phyloP scores from a whole-genome alignment of 371 early-diverging fungal species.

The Haplosporangium sp. region DNA sequence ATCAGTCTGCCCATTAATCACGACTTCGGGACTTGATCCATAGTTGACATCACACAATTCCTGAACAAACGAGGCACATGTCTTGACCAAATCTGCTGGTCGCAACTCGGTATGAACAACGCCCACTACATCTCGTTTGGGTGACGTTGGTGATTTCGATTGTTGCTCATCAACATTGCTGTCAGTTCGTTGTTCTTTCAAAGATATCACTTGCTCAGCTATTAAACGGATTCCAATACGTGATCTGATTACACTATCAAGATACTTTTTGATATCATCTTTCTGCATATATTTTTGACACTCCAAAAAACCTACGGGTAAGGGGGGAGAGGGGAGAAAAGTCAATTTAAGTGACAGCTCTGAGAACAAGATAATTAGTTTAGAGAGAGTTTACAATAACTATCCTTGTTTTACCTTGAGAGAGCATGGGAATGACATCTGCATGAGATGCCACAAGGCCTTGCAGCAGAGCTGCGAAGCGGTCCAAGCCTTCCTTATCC shows the following conservation, averaged over 20 bases:
- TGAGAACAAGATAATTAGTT: not conserved
- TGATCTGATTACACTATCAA: conserved; percentile 92
- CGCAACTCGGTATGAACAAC: conserved; percentile 85
- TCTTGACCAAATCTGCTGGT: conserved; percentile 75
- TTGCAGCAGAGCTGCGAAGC: conserved; percentile 75
- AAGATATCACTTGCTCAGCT: conserved; percentile 93
- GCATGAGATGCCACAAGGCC: conserved; percentile 81
- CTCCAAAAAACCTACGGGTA: conserved; percentile 78
- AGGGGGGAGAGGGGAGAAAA: not conserved
- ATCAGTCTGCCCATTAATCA: conserved; percentile 83
- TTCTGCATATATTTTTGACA: conserved; percentile 89
- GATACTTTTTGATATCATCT: conserved; percentile 78
- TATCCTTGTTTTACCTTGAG: conserved; percentile 69
- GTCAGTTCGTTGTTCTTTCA: conserved; percentile 69
- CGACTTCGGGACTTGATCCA: conserved; percentile 82
- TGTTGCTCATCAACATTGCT: conserved; percentile 38
- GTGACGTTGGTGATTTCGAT: conserved; percentile 13
- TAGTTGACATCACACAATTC: conserved; percentile 95
- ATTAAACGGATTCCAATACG: conserved; percentile 95
- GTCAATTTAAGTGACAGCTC: not conserved
- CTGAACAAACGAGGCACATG: conserved; percentile 80
- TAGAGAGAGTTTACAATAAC: too few relatives aligned
- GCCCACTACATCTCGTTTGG: conserved; percentile 75
- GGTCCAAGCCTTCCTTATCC: conserved; percentile 61
- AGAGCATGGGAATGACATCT: conserved; percentile 87